These are phyloP conservation scores for Rhynchospora tenuis DNA, from an alignment of 176 grass and related monocot genomes.

Conservation along the genomic window DNA sequence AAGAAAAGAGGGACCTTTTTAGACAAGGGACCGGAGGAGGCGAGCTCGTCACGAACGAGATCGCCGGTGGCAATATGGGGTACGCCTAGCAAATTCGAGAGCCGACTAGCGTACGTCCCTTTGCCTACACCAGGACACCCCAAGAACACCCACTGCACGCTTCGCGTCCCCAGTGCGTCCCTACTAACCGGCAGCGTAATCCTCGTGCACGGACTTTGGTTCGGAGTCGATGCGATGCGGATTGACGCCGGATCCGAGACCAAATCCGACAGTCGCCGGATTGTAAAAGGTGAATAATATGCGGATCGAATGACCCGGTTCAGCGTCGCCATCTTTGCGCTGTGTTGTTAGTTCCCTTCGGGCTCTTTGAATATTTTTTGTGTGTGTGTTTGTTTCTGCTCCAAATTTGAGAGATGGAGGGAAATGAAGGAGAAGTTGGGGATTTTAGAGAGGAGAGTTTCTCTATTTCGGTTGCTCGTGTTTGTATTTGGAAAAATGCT, in stretches of 20 bases:
- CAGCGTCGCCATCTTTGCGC: neutral
- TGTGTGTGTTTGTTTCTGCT: neutral
- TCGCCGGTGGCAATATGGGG: constrained; percentile 98
- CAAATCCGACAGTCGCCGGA: constrained; percentile 15
- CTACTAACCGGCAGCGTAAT: constrained; percentile 6
- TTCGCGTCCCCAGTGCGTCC: constrained; percentile 34
- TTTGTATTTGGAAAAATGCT: neutral
- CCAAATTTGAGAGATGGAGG: neutral
- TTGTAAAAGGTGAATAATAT: neutral
- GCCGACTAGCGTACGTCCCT: constrained; percentile 93
- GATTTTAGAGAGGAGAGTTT: neutral
- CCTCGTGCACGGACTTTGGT: neutral
- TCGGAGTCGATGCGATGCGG: neutral
- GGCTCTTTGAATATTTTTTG: neutral
- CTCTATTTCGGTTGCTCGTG: neutral
- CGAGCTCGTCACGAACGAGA: constrained; percentile 79
- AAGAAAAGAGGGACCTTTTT: constrained; percentile 31
- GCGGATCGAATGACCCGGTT: neutral
- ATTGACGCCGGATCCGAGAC: constrained; percentile 5
- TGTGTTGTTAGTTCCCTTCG: neutral
- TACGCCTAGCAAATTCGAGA: constrained; percentile 64
- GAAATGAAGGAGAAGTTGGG: neutral
- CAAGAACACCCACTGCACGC: constrained; percentile 92
- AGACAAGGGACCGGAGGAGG: constrained; percentile 41
- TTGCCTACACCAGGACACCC: constrained; percentile 94